These are phyloP conservation scores for Pelargonium nanum DNA, from an alignment of 345 rosid species.

Conservation along the genomic window DNA sequence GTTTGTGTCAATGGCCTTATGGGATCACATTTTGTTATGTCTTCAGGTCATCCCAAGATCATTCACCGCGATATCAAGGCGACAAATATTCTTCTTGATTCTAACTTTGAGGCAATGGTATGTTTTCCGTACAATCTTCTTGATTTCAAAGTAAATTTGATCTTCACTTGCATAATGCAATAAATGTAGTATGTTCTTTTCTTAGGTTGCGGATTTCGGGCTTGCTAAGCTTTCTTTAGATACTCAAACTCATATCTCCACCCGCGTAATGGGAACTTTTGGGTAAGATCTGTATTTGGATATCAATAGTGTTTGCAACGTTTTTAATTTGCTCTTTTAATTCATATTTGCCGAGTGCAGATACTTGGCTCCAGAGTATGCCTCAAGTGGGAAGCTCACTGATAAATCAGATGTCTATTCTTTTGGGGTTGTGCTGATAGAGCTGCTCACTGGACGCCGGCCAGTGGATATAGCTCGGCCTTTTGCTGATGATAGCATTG, in stretches of 20 bases:
- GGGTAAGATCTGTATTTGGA: slow-evolving; percentile 39
- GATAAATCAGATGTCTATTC: slow-evolving; percentile 92
- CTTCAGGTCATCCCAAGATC: slow-evolving; percentile 78
- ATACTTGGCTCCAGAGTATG: slow-evolving; percentile 95
- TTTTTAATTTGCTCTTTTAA: background rate
- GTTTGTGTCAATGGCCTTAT: background rate
- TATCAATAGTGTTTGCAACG: background rate
- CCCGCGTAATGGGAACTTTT: slow-evolving; percentile 95
- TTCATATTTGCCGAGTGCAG: slow-evolving; percentile 18
- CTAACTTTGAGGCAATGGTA: slow-evolving; percentile 84
- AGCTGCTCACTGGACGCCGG: slow-evolving; percentile 69
- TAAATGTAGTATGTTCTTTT: background rate
- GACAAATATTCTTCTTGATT: slow-evolving; percentile 76
- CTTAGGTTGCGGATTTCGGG: slow-evolving; percentile 93
- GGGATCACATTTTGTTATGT: background rate
- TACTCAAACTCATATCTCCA: slow-evolving; percentile 78
- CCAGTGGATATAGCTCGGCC: slow-evolving; percentile 58
- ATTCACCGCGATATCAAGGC: slow-evolving; percentile 94
- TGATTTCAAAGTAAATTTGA: background rate
- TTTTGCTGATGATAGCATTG: slow-evolving; percentile 80
- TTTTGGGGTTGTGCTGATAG: slow-evolving; percentile 83
- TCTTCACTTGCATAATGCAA: background rate
- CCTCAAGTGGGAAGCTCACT: slow-evolving; percentile 77
- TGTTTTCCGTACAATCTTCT: background rate
- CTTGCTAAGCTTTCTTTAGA: slow-evolving; percentile 78